Evolutionary conservation across 2,329 filamentous ascomycete genomes (phyloP), one percentile per base, ranked within the genome.

Genomic region (Verticillium zaregamsianum): DNA sequence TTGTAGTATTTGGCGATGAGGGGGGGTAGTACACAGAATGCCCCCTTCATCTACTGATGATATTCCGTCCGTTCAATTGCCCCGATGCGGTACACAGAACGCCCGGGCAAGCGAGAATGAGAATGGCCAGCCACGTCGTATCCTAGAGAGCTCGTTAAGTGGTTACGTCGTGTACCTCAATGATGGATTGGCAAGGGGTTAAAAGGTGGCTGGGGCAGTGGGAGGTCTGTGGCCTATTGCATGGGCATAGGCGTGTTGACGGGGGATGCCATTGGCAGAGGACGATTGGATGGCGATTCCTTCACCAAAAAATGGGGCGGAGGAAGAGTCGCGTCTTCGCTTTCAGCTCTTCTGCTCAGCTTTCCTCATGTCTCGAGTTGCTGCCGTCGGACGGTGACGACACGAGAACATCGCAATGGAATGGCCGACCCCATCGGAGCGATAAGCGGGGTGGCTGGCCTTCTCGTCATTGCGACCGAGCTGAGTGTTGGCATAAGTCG

Each of bases 361-460:
- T 3, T 45, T 35, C 31, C 25, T 58, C 20, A 23, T 31, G 31
- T 20, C 56, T 12, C 17, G n/a, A 28, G 45, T 35, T 8, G 20
- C 57, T 23, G 17, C 32, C 12, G 25, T n/a, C 7, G n/a, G 28
- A 31, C 55, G 17, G 55, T 33, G 12, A 17, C 55, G n/a, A 57
- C 28, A 57, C 33, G n/a, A 37, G 31, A 57, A 35, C 17, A 40
- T 40, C 20, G 60, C 49, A 33, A 37, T 37, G 60, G 57, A n/a
- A 59, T 59, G 60, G 45, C 49, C 45, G 60, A 62, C 31, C 55
- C 60, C 40, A 55, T 55, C 57, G 33, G 28, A 37, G 49, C 35
- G 12, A 39, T 62, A 17, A 59, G 57, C 49, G 28, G 57, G 23
- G 59, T 59, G 20, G 60, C 57, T 25, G 57, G 60, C 57, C 60